Base-by-base conservation (phyloP, 805 yeast genomes). In the Yueomyces sp. region DNA sequence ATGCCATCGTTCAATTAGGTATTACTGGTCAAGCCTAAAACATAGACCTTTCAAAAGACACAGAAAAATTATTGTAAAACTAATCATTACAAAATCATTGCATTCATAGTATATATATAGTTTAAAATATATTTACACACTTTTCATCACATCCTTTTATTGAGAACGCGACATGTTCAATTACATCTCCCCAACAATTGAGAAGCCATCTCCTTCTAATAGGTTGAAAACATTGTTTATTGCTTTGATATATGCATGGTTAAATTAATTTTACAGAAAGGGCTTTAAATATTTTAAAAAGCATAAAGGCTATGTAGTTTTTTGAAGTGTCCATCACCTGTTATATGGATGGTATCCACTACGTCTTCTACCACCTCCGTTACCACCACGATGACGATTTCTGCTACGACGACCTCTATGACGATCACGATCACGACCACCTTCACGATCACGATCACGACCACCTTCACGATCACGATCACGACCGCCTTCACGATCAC, bases 1-100 rank as follows among this genome's bases (percentile, higher is more conserved):
- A 83, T 49, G 67, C 74, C 46, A 63, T 76, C 45, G 75, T 73
- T 1, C 64, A 69, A 44, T 51, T 59, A 30, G 63, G 63, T 31
- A 34, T 34, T n/a, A 34, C 37, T 11, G 37, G 37, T 9, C 26
- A 34, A 5, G 5, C 37, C 6, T 34, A 34, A 34, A 19, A 19
- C 19, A 19, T 19, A 19, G 19, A 19, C 19, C 19, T 19, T 19
- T 19, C 19, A 19, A 19, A 19, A 19, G 19, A 19, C 19, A 19
- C 19, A 19, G 19, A 19, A 19, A 19, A 19, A 19, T 19, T 19
- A 19, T 19, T 19, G 19, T 19, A 19, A 19, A 19, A 19, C 19
- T 19, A 19, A 19, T 19, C 19, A 19, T 19, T 19, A 19, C 19
- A 19, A 19, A 19, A 19, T 19, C 19, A 19, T 19, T 19, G 19